Evolutionary conservation across 805 yeast genomes (phyloP), one percentile per base, ranked within the genome.

Genomic region (Lachancea cidri): DNA sequence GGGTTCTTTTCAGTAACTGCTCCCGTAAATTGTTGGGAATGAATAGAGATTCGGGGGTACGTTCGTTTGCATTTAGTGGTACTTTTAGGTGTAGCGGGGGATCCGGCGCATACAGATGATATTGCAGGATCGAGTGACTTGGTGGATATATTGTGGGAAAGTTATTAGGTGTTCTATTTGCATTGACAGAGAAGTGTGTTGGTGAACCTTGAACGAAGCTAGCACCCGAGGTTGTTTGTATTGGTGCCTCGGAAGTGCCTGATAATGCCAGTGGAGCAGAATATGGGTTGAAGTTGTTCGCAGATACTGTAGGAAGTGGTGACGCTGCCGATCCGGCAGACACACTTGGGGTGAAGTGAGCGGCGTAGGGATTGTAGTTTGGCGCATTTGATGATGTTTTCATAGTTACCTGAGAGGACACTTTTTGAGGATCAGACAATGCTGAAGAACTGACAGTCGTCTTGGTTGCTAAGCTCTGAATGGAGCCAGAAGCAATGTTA

Each of bases 81-180:
- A 75, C 62, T 31, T 72, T 70, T 36, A 81, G 60, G 55, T 82
- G 80, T 6, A 88, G 89, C 2, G 89, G 86, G 7, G 96, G 91
- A 22, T 78, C 74, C 2, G 97, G 97, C 0, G 96, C 93, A 64
- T 91, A 89, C 30, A 87, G 65, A 63, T 89, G 96, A 58, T 86
- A 85, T 54, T 87, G 87, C 33, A 86, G 66, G 49, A 61, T 50
- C 30, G 63, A 65, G 30, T 62, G 63, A 5, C 70, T 52, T 33
- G 68, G 71, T 20, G 72, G 69, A 20, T 70, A 66, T 14, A 65
- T 46, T 4, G 55, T 43, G 14, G 67, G 59, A 33, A 57, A 64
- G 34, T 59, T 62, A 15, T 50, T 36, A 14, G 34, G 22, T 14
- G 34, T 34, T 6, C 34, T 32, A 18, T 36, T 42, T 35, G 30